Percentiles rank a stretch among this genome's conserved stretches.
Conservation (phyloP, 768 basidiomycete genomes). For the Lactarius evosmus region DNA sequence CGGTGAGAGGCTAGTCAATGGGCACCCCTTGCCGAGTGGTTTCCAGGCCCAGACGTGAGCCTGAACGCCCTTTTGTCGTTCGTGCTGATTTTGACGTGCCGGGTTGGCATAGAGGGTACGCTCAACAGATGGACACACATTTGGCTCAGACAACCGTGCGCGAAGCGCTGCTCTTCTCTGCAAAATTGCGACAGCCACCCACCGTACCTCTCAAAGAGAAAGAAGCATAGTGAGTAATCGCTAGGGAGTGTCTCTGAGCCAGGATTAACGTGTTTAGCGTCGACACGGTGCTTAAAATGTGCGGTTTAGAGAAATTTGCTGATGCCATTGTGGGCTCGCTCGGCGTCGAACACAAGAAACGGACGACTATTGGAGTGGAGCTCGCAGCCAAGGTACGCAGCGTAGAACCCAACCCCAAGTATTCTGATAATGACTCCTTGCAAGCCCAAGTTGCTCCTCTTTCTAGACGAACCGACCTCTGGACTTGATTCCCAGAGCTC, state of each 20-base stretch:
- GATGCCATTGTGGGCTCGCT: constrained; percentile 78
- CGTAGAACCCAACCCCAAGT: background rate
- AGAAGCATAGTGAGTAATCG: constrained; percentile 47
- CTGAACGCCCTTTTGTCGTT: constrained; percentile 41
- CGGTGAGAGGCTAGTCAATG: constrained; percentile 65
- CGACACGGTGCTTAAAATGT: constrained; percentile 77
- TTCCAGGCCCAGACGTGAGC: constrained; percentile 61
- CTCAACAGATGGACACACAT: constrained; percentile 80
- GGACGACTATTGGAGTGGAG: constrained; percentile 89
- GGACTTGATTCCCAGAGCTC: constrained; percentile 65
- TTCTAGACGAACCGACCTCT: constrained; percentile 57
- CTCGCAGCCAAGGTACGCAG: constrained; percentile 44
- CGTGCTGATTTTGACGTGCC: constrained; percentile 28
- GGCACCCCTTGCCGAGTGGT: constrained; percentile 55
- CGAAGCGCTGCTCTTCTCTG: constrained; percentile 82
- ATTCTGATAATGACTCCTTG: constrained; percentile 35
- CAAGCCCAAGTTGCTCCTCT: constrained; percentile 75
- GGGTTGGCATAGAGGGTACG: constrained; percentile 9
- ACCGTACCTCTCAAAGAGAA: constrained; percentile 68
- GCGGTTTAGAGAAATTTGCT: constrained; percentile 79
- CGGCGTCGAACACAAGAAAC: constrained; percentile 70
- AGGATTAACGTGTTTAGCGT: constrained; percentile 34
- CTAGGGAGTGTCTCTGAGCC: background rate
- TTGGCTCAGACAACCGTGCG: constrained; percentile 80
- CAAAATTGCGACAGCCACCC: constrained; percentile 76